Conservation (phyloP, 2,329 filamentous ascomycete species). For the Chaetothyriales sp. region DNA sequence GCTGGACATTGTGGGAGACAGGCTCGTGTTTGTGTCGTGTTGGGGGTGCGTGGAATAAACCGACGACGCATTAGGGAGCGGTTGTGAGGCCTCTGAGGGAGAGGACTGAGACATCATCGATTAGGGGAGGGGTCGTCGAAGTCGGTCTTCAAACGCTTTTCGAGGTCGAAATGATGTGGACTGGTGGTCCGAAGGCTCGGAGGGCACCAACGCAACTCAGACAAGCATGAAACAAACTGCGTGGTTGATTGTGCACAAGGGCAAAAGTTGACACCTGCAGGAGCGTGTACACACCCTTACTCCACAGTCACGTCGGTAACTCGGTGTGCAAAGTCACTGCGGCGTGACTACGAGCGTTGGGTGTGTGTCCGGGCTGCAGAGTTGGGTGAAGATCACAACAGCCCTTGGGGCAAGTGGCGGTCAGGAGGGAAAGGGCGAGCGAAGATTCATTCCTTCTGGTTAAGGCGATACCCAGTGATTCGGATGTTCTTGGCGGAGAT, state of each 20-base stretch:
- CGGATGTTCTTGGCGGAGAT: neutral
- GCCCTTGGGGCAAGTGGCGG: neutral
- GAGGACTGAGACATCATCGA: neutral
- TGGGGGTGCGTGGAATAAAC: neutral
- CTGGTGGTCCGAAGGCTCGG: neutral
- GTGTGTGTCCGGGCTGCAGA: no score
- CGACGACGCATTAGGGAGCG: neutral
- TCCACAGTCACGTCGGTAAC: neutral
- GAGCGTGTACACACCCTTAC: no score
- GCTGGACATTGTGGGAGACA: constrained; percentile 14
- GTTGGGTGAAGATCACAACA: neutral
- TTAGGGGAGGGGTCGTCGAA: neutral
- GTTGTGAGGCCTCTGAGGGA: neutral
- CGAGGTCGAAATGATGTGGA: neutral
- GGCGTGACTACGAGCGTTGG: neutral
- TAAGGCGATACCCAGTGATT: constrained; percentile 5
- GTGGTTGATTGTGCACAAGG: neutral
- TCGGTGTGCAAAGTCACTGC: neutral
- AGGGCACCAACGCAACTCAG: neutral
- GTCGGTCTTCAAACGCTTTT: neutral
- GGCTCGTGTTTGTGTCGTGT: neutral
- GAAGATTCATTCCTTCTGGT: constrained; percentile 1
- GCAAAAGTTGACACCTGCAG: neutral
- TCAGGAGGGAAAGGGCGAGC: neutral
- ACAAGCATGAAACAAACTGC: neutral